Base-by-base conservation (phyloP, 345 rosid species). In the Turritis glabra region DNA sequence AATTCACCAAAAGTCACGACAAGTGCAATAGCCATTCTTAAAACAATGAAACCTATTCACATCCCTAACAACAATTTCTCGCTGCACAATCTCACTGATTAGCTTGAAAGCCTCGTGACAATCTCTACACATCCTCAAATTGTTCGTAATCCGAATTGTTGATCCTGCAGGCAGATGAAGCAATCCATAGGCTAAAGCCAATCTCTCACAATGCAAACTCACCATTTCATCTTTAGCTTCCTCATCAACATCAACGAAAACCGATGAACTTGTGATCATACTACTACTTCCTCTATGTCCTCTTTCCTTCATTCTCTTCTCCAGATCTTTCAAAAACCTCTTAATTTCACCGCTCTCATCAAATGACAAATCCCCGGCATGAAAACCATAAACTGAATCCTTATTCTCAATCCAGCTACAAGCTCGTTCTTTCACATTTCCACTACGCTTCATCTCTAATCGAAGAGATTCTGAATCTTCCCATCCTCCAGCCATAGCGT, bases 321-420 rank as follows among this genome's bases (percentile, higher is more conserved):
- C 84, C 51, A 87, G 47, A 55, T 90, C 86, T 75, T 75, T 84
- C 67, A 92, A 66, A 80, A 82, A 58, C 67, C 59, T 72, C 67
- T 83, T 13, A 12, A 85, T 71, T 75, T 85, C 89, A 17, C 70
- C 29, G 44, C 78, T 80, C 51, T 80, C 79, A 21, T 81, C 84
- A 29, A 80, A 79, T 0, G 79, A 80, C 25, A 81, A 19, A 66
- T 88, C 82, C 19, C 97, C 92, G 3, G 88, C 89, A 22, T 85
- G 82, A 73, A 92, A 89, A 27, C 76, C 76, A 1, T 81, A 85
- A 0, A 81, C 77, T 8, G 71, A 65, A 25, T 82, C 86, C 69
- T 73, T 85, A 25, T 81, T 79, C 81, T 92, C 94, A 15, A 92
- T 64, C 96, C 98, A 90, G 71, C 95, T 89, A 82, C 90, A 85